Evolutionary conservation across 2,329 filamentous ascomycete genomes (phyloP), one percentile per base, ranked within the genome.

Genomic region (Neurospora sp.): DNA sequence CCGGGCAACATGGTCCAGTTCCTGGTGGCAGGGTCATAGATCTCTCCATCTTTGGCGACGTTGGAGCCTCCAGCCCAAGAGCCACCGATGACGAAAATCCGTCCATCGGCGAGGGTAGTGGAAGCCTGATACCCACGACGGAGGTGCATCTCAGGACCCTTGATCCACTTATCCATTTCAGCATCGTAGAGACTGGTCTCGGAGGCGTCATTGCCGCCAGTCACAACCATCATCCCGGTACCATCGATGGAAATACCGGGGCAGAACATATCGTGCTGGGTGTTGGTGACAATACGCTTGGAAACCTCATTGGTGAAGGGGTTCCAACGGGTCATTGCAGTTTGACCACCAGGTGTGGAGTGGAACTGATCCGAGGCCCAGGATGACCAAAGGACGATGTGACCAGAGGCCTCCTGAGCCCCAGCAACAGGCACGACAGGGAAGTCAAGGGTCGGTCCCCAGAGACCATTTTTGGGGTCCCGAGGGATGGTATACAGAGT

Each of bases 41-140:
- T 74, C 74, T 88, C 86, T 52, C 83, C 85, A 71, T 85, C 80
- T 76, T 86, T 82, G 66, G 40, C 46, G 13, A 23, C 36, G 66
- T 46, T 28, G 19, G 17, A 40, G 40, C 66, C 66, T 38, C 68
- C 70, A 19, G 66, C 40, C 70, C 70, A 71, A 0, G 83, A 85
- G 5, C 85, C 86, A 11, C 85, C 85, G 69, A 87, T 86, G 11
- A 79, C 81, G 75, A 87, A 87, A 33, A 86, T 79, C 0, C 81
- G 78, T 2, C 84, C 85, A 71, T 85, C 81, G 0, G 82, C 82
- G 3, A 81, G 72, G 0, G 82, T 84, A 1, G 81, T 77, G 6
- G 81, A 79, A 0, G 83, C 75, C 58, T 87, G 84, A 69, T 86
- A 84, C 11, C 83, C 83, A 38, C 84, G 81, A 39, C 74, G 72